Evolutionary conservation across 305 asterid genomes (phyloP).

Genomic region (Fraxinus angustifolia): DNA sequence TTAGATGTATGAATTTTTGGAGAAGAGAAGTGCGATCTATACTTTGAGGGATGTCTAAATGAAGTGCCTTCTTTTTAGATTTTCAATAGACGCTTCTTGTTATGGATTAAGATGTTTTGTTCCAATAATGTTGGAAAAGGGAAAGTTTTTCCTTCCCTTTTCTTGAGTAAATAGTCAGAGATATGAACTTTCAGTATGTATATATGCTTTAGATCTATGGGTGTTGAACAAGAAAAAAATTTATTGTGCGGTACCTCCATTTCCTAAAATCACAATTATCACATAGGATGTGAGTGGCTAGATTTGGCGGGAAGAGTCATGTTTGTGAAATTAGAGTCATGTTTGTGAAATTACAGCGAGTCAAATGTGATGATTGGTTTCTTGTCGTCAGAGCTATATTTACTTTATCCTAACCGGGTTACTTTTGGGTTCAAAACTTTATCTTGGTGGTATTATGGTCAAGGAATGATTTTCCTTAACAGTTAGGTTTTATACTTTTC

Average conservation of each 20-base stretch:
- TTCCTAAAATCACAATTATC: not conserved
- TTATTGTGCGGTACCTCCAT: not conserved
- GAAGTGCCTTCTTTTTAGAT: not conserved
- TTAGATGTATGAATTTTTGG: not conserved
- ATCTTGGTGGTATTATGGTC: not conserved
- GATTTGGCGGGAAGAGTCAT: not conserved
- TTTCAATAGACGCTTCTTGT: not conserved
- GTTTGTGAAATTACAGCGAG: not conserved
- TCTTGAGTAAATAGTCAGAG: not conserved
- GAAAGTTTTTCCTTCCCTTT: not conserved
- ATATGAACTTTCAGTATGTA: not conserved
- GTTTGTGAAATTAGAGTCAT: not conserved
- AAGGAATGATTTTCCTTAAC: not conserved
- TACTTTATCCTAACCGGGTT: not conserved
- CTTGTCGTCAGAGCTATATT: not conserved
- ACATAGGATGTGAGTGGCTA: not conserved
- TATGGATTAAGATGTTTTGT: constrained; percentile 2
- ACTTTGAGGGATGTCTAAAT: not conserved
- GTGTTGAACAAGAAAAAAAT: not conserved
- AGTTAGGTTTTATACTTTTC: not conserved
- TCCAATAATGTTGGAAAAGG: constrained; percentile 11
- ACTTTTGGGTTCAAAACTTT: not conserved
- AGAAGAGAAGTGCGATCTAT: constrained; percentile 18
- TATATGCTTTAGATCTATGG: not conserved
- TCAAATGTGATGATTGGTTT: not conserved